Evolutionary conservation across 805 yeast genomes (phyloP).

Genomic region (Nakazawaea ernobii): DNA sequence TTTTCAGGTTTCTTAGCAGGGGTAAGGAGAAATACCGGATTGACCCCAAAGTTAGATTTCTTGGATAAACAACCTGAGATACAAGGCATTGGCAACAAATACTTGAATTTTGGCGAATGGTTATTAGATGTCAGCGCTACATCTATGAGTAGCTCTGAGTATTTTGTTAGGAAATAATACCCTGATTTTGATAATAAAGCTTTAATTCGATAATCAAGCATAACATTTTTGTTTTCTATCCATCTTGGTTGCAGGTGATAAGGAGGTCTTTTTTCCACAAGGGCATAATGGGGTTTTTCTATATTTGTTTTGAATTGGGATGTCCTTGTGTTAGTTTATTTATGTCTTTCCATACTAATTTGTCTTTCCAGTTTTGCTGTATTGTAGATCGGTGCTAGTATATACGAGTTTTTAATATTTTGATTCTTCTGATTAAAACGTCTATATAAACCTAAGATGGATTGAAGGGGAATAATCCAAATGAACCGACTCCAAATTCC

Average conservation of each 20-base stretch:
- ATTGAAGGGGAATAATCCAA: slow-evolving; percentile 18
- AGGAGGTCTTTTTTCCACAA: too few relatives aligned
- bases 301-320: too few relatives aligned
- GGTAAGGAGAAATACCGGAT: slow-evolving; percentile 65
- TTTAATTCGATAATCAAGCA: neutral
- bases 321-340: too few relatives aligned
- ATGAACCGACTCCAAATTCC: slow-evolving; percentile 11
- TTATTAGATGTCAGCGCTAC: slow-evolving; percentile 68
- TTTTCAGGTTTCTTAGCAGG: slow-evolving; percentile 69
- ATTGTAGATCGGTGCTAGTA: too few relatives aligned
- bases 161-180: slow-evolving; percentile 54
- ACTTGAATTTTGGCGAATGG: slow-evolving; percentile 82
- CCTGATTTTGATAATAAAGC: neutral
- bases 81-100: slow-evolving; percentile 51
- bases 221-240: neutral
- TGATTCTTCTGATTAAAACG: neutral
- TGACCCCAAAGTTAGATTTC: slow-evolving; percentile 48
- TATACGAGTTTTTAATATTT: neutral
- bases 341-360: too few relatives aligned
- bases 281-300: too few relatives aligned
- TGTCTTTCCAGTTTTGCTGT: too few relatives aligned
- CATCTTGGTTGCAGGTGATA: neutral
- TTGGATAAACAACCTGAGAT: slow-evolving; percentile 40
- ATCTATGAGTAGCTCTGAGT: slow-evolving; percentile 63
- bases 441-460: slow-evolving; percentile 11